Percentiles rank a stretch among this genome's conserved stretches.
Conservation (phyloP, 257 asterid genomes). For the Solanum megistacrolobum region DNA sequence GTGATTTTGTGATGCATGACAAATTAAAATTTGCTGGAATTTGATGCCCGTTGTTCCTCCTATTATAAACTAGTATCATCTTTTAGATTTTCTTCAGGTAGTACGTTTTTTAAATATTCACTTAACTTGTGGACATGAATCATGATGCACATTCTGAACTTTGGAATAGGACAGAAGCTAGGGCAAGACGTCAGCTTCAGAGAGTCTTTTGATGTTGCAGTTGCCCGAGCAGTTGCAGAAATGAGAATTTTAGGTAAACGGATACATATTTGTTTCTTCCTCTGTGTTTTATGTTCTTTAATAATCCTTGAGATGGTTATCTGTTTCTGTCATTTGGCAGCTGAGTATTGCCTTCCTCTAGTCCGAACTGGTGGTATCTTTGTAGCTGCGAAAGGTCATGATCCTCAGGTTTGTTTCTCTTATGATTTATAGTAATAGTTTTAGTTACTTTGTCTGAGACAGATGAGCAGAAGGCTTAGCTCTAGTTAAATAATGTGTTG, state of each 20-base stretch:
- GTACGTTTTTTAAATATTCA: background rate
- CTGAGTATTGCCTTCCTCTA: constrained; percentile 89
- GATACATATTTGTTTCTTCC: background rate
- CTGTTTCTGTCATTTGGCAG: constrained; percentile 27
- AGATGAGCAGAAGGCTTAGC: background rate
- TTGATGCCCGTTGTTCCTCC: background rate
- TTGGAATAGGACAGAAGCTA: constrained; percentile 44
- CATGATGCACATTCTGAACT: constrained; percentile 4
- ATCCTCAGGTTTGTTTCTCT: constrained; percentile 53
- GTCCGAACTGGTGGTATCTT: constrained; percentile 91
- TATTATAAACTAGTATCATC: background rate
- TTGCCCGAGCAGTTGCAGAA: constrained; percentile 97
- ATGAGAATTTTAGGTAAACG: constrained; percentile 74
- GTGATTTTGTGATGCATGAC: background rate
- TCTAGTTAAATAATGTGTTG: background rate
- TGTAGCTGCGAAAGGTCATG: constrained; percentile 89
- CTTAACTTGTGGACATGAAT: constrained; percentile 2
- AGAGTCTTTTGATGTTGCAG: constrained; percentile 78
- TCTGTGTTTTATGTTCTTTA: background rate
- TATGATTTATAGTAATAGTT: background rate
- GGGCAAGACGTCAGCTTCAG: constrained; percentile 63
- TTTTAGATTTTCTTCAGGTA: background rate
- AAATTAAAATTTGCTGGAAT: background rate
- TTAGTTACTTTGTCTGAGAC: background rate
- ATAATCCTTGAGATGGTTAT: constrained; percentile 6